phyloP scores from a whole-genome alignment of 192 early-diverging fungal genomes.

The Piromyces finnis region DNA sequence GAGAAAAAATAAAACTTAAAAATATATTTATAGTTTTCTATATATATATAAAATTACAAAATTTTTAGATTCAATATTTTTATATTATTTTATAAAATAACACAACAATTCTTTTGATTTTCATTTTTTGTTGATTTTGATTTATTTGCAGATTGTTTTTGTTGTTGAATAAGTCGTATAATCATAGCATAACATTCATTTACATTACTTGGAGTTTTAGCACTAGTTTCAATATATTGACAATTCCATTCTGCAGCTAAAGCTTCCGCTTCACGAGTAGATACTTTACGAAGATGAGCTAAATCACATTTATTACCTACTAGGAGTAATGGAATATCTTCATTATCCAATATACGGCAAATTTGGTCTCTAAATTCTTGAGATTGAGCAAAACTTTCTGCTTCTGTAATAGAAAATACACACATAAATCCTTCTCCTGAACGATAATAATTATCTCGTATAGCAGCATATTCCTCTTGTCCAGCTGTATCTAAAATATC shows the following conservation, averaged over 20 bases:
- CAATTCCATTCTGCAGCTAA: slow-evolving; percentile 50
- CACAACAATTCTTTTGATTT: no score
- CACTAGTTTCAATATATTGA: slow-evolving; percentile 50
- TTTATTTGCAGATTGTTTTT: no score
- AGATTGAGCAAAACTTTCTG: slow-evolving; percentile 51
- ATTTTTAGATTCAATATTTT: no score
- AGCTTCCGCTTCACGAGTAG: slow-evolving; percentile 28
- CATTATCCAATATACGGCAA: slow-evolving; percentile 63
- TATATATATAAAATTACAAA: no score
- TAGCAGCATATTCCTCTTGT: slow-evolving; percentile 79
- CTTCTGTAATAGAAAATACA: slow-evolving; percentile 66
- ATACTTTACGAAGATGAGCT: slow-evolving; percentile 35
- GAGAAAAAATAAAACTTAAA: no score
- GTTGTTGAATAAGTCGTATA: slow-evolving; percentile 23
- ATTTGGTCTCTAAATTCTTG: slow-evolving; percentile 77
- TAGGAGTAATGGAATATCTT: slow-evolving; percentile 62
- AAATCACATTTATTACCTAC: slow-evolving; percentile 67
- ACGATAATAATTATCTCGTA: slow-evolving; percentile 9
- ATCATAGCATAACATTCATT: slow-evolving; percentile 54
- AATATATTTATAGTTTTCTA: no score
- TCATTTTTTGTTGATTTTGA: no score
- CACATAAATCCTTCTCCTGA: slow-evolving; percentile 46
- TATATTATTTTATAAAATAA: no score
- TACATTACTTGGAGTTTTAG: slow-evolving; percentile 62
- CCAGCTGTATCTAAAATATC: slow-evolving; percentile 82